These are phyloP conservation scores for Volvox reticuliferus DNA, from an alignment of 139 green algal genomes.

Conservation along the genomic window DNA sequence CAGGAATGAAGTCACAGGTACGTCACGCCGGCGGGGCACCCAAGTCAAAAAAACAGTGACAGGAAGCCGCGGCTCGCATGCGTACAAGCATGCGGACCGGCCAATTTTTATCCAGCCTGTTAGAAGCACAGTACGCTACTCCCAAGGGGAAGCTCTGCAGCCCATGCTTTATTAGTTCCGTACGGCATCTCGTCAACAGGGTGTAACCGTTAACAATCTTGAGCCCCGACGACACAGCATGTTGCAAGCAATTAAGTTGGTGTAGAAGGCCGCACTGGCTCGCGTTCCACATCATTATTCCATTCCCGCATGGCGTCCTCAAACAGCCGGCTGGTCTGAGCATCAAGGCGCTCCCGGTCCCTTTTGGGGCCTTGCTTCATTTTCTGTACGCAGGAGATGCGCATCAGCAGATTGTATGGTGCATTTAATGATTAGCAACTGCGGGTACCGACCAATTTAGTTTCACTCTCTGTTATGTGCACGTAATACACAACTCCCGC, in stretches of 20 bases:
- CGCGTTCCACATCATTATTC: background rate
- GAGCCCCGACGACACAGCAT: too few species aligned
- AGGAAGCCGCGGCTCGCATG: too few species aligned
- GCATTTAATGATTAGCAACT: background rate
- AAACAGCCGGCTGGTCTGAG: background rate
- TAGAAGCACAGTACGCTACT: too few species aligned
- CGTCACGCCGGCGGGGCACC: too few species aligned
- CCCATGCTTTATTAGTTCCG: too few species aligned
- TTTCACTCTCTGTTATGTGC: slow-evolving; percentile 19
- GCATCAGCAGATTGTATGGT: background rate
- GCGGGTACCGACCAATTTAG: background rate
- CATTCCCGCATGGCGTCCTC: background rate
- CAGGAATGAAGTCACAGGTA: too few species aligned
- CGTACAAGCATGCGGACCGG: too few species aligned
- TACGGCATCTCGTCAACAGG: too few species aligned
- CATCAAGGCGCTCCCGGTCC: slow-evolving; percentile 33
- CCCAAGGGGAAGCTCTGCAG: too few species aligned
- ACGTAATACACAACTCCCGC: slow-evolving; percentile 26
- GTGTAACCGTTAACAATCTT: too few species aligned
- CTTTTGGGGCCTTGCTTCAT: slow-evolving; percentile 45
- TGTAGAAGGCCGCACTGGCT: background rate
- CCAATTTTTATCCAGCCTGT: too few species aligned
- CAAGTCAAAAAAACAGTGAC: too few species aligned
- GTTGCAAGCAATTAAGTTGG: background rate
- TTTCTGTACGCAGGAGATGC: background rate